Conservation (phyloP, 345 rosid genomes). For the Populus ilicifolia region DNA sequence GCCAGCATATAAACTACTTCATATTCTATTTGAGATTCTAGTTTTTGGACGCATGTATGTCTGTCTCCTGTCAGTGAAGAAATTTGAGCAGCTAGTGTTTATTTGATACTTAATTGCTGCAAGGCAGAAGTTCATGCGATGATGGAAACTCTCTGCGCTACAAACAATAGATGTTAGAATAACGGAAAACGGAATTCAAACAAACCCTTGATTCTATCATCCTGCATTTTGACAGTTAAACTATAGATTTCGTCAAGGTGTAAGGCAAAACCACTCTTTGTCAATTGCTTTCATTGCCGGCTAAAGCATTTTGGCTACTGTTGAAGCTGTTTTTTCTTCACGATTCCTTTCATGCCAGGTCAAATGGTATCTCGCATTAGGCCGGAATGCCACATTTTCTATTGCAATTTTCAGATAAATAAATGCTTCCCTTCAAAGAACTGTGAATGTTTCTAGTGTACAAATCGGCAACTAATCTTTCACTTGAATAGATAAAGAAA, state of each 20-base stretch:
- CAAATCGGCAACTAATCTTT: too few relatives aligned
- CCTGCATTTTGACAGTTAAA: not conserved
- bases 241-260: not conserved
- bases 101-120: not conserved
- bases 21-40: not conserved
- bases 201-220: not conserved
- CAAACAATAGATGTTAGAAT: not conserved
- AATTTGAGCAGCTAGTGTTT: conserved; percentile 2
- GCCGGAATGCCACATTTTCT: too few relatives aligned
- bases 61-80: not conserved
- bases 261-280: not conserved
- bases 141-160: not conserved
- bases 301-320: not conserved
- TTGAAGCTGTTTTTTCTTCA: not conserved
- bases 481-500: too few relatives aligned
- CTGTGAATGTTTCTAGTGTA: too few relatives aligned
- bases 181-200: not conserved
- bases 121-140: not conserved
- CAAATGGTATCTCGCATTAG: too few relatives aligned
- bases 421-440: too few relatives aligned
- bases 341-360: too few relatives aligned
- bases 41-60: not conserved
- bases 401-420: too few relatives aligned
- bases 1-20: not conserved
- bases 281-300: not conserved